Evolutionary conservation across 805 yeast species (phyloP).

Genomic region (Saccharomycopsis javanensis): DNA sequence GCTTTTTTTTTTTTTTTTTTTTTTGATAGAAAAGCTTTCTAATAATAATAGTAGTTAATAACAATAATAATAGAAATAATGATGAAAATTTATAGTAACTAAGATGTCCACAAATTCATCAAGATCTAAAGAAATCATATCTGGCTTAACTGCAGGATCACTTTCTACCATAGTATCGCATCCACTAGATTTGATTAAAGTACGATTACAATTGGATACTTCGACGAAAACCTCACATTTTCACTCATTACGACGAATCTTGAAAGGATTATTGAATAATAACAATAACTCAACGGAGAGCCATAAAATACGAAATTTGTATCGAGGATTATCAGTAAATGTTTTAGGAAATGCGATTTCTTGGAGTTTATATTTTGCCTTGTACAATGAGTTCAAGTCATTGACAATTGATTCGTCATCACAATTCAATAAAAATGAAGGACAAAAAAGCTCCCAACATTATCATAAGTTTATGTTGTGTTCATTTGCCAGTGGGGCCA

Average conservation of each 20-base stretch:
- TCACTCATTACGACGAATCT: slow-evolving; percentile 24
- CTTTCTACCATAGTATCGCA: slow-evolving; percentile 74
- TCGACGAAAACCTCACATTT: slow-evolving; percentile 15
- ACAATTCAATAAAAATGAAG: too few relatives aligned
- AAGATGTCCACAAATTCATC: not conserved
- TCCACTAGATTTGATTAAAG: slow-evolving; percentile 80
- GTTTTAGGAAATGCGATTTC: slow-evolving; percentile 75
- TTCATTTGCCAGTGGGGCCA: slow-evolving; percentile 63
- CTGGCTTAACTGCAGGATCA: slow-evolving; percentile 78
- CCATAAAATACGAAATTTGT: slow-evolving; percentile 29
- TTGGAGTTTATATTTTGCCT: slow-evolving; percentile 81
- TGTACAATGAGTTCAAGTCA: slow-evolving; percentile 57
- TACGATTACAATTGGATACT: slow-evolving; percentile 63
- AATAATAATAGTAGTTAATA: not conserved
- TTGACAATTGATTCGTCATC: too few relatives aligned
- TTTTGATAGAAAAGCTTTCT: too few relatives aligned
- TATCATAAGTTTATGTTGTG: slow-evolving; percentile 31
- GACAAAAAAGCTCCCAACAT: too few relatives aligned
- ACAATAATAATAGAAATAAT: not conserved
- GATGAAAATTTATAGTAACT: not conserved
- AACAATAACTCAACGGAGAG: not conserved
- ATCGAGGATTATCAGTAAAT: slow-evolving; percentile 76
- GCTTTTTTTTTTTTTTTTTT: too few relatives aligned
- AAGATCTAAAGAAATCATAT: slow-evolving; percentile 39
- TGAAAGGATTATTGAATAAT: slow-evolving; percentile 18